A percentile compares a stretch with the other conserved stretches of the same genome.
Evolutionary conservation across 2,329 filamentous ascomycete genomes (phyloP).

Genomic region (Trichoderma sp.): DNA sequence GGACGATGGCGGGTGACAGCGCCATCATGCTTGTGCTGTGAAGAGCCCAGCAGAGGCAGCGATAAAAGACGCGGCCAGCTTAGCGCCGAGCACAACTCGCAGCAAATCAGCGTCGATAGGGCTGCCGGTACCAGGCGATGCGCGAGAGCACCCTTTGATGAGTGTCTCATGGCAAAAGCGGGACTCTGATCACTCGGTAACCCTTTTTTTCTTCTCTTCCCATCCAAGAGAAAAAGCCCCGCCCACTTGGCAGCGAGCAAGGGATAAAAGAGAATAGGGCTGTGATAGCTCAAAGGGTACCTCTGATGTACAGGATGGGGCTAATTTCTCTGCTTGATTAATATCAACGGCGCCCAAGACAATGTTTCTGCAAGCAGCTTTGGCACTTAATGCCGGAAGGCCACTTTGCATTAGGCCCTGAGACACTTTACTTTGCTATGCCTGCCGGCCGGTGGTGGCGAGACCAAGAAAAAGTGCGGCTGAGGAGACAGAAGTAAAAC

Average conservation of each 20-base stretch:
- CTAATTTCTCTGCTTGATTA: neutral
- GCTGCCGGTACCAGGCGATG: neutral
- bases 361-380: neutral
- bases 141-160: conserved; percentile 21
- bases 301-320: neutral
- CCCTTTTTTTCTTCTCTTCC: conserved; percentile 21
- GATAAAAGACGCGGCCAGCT: neutral
- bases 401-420: neutral
- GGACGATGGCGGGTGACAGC: conserved; percentile 5
- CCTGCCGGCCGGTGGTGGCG: neutral
- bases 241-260: conserved; percentile 19
- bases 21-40: neutral
- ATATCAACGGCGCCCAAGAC: neutral
- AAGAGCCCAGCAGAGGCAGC: neutral
- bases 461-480: neutral
- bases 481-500: neutral
- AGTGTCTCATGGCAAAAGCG: conserved; percentile 26
- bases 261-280: conserved; percentile 19
- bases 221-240: conserved; percentile 10
- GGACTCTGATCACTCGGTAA: conserved; percentile 28
- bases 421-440: neutral
- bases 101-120: conserved; percentile 18
- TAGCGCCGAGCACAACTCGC: conserved; percentile 5
- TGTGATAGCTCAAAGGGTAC: conserved; percentile 1
- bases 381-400: neutral